Conservation (phyloP, 305 asterid species). For the Fraxinus velutina region DNA sequence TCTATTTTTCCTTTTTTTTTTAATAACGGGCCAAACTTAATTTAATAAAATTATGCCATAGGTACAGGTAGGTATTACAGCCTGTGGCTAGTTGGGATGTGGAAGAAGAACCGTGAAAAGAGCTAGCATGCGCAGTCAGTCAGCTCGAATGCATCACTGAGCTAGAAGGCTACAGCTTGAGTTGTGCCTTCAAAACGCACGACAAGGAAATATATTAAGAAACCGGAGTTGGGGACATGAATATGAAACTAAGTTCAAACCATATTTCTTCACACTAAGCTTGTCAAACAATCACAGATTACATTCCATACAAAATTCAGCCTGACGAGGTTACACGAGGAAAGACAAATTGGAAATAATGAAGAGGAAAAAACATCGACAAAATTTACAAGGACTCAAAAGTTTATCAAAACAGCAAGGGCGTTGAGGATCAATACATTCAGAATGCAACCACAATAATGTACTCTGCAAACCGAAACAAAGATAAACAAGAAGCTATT, state of each 20-base stretch:
- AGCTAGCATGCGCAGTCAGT: background rate
- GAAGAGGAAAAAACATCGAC: background rate
- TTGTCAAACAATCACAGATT: background rate
- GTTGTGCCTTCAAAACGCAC: background rate
- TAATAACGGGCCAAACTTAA: too few relatives aligned
- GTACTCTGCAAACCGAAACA: background rate
- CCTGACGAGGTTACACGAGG: background rate
- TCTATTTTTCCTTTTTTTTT: too few relatives aligned
- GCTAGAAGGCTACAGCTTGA: background rate
- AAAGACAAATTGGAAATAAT: background rate
- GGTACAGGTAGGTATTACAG: background rate
- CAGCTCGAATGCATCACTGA: constrained; percentile 4
- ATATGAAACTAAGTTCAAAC: background rate
- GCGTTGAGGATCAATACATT: background rate
- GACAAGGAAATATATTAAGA: background rate
- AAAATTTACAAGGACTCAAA: background rate
- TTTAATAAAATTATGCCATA: background rate
- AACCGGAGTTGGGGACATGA: background rate
- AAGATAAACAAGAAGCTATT: constrained; percentile 6
- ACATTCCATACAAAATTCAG: background rate
- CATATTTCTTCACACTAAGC: background rate
- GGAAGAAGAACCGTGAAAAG: background rate
- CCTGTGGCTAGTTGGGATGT: background rate
- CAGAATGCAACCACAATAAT: background rate
- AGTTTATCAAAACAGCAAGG: background rate